Conservation (phyloP, 768 basidiomycete species). For the Chiua virens region DNA sequence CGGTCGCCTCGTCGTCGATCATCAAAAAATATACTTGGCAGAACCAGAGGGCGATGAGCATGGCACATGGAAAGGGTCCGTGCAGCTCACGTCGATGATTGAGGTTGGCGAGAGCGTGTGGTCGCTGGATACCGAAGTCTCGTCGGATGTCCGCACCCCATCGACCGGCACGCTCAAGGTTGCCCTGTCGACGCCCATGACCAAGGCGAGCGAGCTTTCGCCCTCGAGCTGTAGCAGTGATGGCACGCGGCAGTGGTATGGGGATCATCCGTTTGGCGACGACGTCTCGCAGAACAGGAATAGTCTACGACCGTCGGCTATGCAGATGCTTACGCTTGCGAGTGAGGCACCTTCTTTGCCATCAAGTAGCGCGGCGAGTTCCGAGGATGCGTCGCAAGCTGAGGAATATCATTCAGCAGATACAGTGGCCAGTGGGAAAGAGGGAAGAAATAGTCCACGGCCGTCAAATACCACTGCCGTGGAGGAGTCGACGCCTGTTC, state of each 20-base stretch:
- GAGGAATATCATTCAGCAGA: no score
- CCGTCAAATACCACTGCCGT: not conserved
- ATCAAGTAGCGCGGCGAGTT: no score
- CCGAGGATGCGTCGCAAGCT: no score
- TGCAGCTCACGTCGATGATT: slow-evolving; percentile 19
- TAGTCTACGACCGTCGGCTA: no score
- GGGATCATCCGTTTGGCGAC: not conserved
- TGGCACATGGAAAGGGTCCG: slow-evolving; percentile 2
- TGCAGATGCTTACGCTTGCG: no score
- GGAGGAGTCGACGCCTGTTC: not conserved
- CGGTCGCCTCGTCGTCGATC: slow-evolving; percentile 15
- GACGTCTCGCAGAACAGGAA: no score
- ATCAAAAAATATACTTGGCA: slow-evolving; percentile 5
- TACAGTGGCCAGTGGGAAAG: not conserved
- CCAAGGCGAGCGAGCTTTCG: not conserved
- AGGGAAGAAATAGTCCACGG: not conserved
- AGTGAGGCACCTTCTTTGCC: no score
- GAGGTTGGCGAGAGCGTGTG: slow-evolving; percentile 5
- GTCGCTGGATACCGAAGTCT: not conserved
- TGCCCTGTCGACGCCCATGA: not conserved
- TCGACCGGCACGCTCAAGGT: not conserved
- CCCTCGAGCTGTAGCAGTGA: not conserved
- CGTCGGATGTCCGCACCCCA: not conserved
- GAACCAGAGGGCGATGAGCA: not conserved
- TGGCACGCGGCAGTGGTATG: not conserved